Base-by-base conservation (phyloP, 495 filamentous ascomycete genomes). In the Patellaria atrata region DNA sequence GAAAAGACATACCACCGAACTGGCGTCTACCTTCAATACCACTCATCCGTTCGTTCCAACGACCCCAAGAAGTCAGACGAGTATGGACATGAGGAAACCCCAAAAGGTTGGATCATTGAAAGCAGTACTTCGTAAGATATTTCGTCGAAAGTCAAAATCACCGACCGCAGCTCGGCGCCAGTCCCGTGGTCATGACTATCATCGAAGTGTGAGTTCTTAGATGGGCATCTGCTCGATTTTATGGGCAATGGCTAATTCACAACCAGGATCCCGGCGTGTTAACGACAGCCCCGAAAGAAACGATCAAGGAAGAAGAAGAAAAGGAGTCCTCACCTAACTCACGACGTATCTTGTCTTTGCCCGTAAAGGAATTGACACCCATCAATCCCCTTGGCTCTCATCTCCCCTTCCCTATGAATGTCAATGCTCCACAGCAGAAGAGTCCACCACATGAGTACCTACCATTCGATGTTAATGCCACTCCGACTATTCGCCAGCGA, bases 371-470 rank as follows among this genome's bases (percentile, higher is more conserved):
- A 21, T 29, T 39, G 4, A 12, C 36, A 25, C 43, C 44, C 7
- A 16, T 44, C 24, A 51, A 45, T 31, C 48, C 48, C 10, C 38
- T 52, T 1, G 41, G 42, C 3, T 32, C 40, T 14, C 48, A 52
- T 20, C 46, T 52, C n/a, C 49, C 49, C 0, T 52, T 52, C 24
- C 49, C 49, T 7, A 52, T 52, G 49, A 52, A 52, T 30, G 46
- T 52, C 22, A 52, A 52, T 35, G 49, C 49, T 5, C 49, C 49
- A 15, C 33, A 50, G 14, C 39, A 52, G 22, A 12, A 35, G 1
- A 45, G 41, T 18, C 45, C 44, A 22, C 38, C 41, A 3, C 41
- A 48, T 28, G 37, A 45, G 2, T 48, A 52, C 22, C 45, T 46
- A 19, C 43, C 41, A 3, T 44, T 43, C 32, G 34, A 43, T 4